Percentiles rank a stretch among this genome's conserved stretches.
Conservation (phyloP, 805 yeast genomes). For the Saccharomycopsis vini region DNA sequence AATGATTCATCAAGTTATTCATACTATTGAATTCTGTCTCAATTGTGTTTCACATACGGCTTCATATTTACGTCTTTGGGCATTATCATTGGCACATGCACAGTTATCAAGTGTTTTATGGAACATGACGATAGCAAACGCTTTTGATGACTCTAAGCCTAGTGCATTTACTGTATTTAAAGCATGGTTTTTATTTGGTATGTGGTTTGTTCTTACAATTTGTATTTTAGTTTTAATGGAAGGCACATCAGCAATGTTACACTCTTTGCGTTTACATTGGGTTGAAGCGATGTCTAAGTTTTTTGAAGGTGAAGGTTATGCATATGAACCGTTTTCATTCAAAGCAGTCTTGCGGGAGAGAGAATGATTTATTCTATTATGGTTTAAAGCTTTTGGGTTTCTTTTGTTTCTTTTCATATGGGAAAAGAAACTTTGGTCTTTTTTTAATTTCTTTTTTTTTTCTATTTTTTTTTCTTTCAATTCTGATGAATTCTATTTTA, state of each 20-base stretch:
- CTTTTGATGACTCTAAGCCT: slow-evolving; percentile 46
- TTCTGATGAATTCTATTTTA: too few relatives aligned
- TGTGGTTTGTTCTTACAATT: slow-evolving; percentile 92
- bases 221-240: slow-evolving; percentile 93
- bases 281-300: slow-evolving; percentile 98
- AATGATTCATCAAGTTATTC: slow-evolving; percentile 94
- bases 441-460: not conserved
- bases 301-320: slow-evolving; percentile 92
- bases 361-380: not conserved
- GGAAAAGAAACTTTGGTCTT: not conserved
- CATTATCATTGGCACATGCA: slow-evolving; percentile 92
- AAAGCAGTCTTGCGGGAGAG: slow-evolving; percentile 22
- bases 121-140: slow-evolving; percentile 85
- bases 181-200: slow-evolving; percentile 74
- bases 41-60: slow-evolving; percentile 99
- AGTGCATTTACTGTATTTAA: slow-evolving; percentile 57
- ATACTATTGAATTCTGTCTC: slow-evolving; percentile 93
- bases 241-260: slow-evolving; percentile 98
- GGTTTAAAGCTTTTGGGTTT: not conserved
- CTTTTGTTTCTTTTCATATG: not conserved
- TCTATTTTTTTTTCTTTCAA: not conserved
- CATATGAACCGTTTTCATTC: slow-evolving; percentile 84
- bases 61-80: slow-evolving; percentile 93
- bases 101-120: slow-evolving; percentile 92
- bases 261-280: slow-evolving; percentile 98